Evolutionary conservation across 202 grass and related monocot genomes (phyloP).

Genomic region (Setaria italica): DNA sequence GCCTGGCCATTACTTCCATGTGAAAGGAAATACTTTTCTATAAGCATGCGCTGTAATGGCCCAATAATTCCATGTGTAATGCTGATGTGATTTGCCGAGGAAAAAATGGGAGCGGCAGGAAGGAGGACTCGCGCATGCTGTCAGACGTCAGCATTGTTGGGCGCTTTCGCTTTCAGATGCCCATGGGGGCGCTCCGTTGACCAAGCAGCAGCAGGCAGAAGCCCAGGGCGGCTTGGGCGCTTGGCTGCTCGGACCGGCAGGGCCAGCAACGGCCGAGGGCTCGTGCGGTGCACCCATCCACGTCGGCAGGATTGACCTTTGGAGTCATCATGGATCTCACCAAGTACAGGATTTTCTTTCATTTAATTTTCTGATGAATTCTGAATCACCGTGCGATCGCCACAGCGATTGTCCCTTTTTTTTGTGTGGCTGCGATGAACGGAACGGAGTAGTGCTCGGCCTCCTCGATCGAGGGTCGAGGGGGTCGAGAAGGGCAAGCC

Average conservation of each 20-base stretch:
- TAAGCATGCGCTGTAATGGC: background rate
- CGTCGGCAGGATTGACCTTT: constrained; percentile 24
- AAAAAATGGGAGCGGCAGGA: background rate
- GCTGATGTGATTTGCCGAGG: background rate
- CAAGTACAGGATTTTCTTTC: no score
- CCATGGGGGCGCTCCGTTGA: constrained; percentile 6
- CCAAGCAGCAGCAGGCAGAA: background rate
- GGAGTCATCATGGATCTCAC: background rate
- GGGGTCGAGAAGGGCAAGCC: no score
- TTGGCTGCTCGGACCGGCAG: background rate
- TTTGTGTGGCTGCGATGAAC: background rate
- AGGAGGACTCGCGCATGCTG: background rate
- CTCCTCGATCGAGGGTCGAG: no score
- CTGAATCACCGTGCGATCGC: background rate
- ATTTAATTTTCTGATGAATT: background rate
- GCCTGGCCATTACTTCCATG: background rate
- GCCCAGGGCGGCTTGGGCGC: background rate
- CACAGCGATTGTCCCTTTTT: background rate
- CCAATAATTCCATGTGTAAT: background rate
- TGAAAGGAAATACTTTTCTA: background rate
- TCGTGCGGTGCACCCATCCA: background rate
- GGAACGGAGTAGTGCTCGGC: background rate
- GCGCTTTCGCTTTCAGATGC: background rate
- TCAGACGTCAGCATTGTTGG: constrained; percentile 12
- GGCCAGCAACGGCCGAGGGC: background rate